Base-by-base conservation (phyloP, 768 basidiomycete genomes). In the Brasilioporus rufonigricans region DNA sequence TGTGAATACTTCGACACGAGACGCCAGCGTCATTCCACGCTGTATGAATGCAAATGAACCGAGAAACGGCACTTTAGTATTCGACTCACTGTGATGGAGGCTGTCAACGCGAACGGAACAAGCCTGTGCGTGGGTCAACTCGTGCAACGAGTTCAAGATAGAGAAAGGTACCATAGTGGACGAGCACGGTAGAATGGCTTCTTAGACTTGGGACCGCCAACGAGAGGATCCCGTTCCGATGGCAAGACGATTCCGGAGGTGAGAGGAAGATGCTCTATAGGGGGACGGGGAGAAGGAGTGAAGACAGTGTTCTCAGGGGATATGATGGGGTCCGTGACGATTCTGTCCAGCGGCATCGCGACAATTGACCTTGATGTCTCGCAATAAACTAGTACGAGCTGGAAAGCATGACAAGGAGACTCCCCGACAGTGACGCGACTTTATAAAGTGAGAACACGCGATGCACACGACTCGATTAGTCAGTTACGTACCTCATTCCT, bases 21-120 rank as follows among this genome's bases (percentile, higher is more conserved):
- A 85, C 35, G 88, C 84, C 68, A 88, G 76, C 1, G 89, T 91
- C 73, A 91, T 84, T 32, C 89, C 89, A 24, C 89, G 86, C 90
- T 91, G 58, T 8, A 58, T 23, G 59, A 57, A 58, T 49, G 55
- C 39, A 48, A 53, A 23, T 23, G n/a, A 44, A 24, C 38, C 53
- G 24, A 52, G 35, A 14, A 14, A 12, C 26, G 44, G 18, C 5
- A 48, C 36, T 40, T 48, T 21, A 14, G 19, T 7, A n/a, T 29
- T 27, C 9, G 8, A 74, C 80, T 57, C 63, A 89, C 89, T 64
- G 86, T 82, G 64, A 91, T 77, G 26, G 86, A 83, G 48, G 83
- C 79, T 12, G 78, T 70, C 36, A 91, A 69, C 6, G 84, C 84
- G 40, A 90, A 83, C 3, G 89, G 89, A 43, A 88, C 82, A 39